Base-by-base conservation (phyloP, 1,139 yeast species). In the Debaryomyces udenii region DNA sequence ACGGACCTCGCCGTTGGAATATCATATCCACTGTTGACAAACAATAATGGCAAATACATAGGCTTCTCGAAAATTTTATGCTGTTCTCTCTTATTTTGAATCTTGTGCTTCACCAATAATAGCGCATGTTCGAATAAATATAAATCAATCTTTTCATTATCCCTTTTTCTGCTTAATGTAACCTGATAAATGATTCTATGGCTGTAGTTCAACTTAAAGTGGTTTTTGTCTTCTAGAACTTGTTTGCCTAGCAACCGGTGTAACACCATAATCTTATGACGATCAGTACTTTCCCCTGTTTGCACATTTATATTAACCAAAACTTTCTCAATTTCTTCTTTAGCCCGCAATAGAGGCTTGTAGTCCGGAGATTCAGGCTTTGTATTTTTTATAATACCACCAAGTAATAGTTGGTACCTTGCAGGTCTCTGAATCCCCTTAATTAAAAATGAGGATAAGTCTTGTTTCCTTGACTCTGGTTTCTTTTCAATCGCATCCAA, bases 381-480 rank as follows among this genome's bases (percentile, higher is more conserved):
- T 0, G 98, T 89, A 49, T 83, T 80, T 59, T 93, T 93, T 49
- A 88, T 70, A 26, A 94, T 87, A 30, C 95, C 95, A 42, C 82
- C 85, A 23, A 93, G 74, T 44, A 93, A 74, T 43, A 93, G 70
- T 49, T 96, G 96, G 62, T 94, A 93, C 52, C 98, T 76, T 9
- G 98, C 98, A 20, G 97, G 90, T 61, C 99, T 80, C 22, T 96
- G 93, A 2, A 96, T 93, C 40, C 98, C 98, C 57, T 93, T 95
- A 9, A 96, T 89, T 53, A 93, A 74, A 57, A 90, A 94, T 0
- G 98, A 94, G 31, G 93, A 87, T 45, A 93, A 81, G 62, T 94
- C 98, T 51, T 93, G 85, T 61, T 93, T 86, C 45, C 95, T 73
- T 9, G 95, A 85, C 62, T 90, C 98, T 43, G 94, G 93, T 59